Evolutionary conservation across 2,329 filamentous ascomycete species (phyloP).

Genomic region (Geosmithia morbida): DNA sequence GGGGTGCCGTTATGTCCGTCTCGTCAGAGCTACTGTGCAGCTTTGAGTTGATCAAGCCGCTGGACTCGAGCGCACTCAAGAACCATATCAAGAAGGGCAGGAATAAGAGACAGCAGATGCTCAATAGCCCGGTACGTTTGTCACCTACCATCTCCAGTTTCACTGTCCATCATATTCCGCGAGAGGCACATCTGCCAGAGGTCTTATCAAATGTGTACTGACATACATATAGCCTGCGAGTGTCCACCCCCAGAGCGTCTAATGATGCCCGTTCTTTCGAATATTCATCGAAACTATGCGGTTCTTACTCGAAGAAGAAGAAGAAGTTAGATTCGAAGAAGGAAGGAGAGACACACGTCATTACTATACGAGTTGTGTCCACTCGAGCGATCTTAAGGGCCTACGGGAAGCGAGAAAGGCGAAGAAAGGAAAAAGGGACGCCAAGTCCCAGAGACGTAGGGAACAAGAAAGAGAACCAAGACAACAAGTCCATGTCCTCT

Average conservation of each 20-base stretch:
- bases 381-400: no score
- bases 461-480: no score
- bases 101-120: slow-evolving; percentile 85
- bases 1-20: slow-evolving; percentile 98
- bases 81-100: slow-evolving; percentile 98
- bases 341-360: no score
- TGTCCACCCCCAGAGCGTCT: slow-evolving; percentile 38
- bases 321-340: no score
- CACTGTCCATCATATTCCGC: neutral
- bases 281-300: no score
- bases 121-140: slow-evolving; percentile 81
- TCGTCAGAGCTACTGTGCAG: slow-evolving; percentile 87
- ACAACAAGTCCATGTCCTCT: no score
- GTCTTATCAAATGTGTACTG: neutral
- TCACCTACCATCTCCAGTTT: no score
- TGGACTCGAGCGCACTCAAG: slow-evolving; percentile 92
- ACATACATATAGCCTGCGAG: slow-evolving; percentile 29
- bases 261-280: neutral
- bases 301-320: no score
- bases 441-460: no score
- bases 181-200: neutral
- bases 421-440: no score
- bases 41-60: slow-evolving; percentile 89
- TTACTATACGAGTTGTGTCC: no score
- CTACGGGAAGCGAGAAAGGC: no score